These are phyloP conservation scores for Trichophyton simii DNA, from an alignment of 2,329 filamentous ascomycete genomes.

Conservation along the genomic window DNA sequence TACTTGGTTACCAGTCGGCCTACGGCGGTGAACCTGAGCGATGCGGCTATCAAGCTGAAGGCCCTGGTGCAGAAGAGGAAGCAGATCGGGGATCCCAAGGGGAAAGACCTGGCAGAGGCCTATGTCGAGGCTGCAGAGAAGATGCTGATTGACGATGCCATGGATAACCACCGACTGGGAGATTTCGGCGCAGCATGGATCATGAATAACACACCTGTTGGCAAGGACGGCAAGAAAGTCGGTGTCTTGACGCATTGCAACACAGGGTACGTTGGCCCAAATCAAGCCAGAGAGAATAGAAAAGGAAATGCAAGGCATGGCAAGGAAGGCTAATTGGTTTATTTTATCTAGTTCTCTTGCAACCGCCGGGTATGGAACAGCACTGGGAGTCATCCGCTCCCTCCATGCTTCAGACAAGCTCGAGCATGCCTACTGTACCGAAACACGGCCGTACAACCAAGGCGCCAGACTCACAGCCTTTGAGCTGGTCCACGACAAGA, in stretches of 20 bases:
- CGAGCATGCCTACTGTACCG: slow-evolving; percentile 83
- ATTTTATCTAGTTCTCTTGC: slow-evolving; percentile 60
- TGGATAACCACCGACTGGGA: slow-evolving; percentile 79
- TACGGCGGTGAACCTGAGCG: slow-evolving; percentile 87
- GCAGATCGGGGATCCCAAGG: slow-evolving; percentile 22
- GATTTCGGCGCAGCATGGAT: slow-evolving; percentile 76
- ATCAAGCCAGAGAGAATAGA: not conserved
- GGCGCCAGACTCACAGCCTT: slow-evolving; percentile 89
- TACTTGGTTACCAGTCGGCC: slow-evolving; percentile 82
- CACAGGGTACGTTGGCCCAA: slow-evolving; percentile 52
- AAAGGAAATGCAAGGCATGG: not conserved
- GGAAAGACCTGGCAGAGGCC: slow-evolving; percentile 46
- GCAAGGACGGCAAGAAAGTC: slow-evolving; percentile 43
- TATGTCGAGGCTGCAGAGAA: slow-evolving; percentile 72
- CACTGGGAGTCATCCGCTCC: slow-evolving; percentile 82
- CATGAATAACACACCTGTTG: slow-evolving; percentile 41
- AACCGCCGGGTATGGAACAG: slow-evolving; percentile 94
- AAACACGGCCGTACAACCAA: slow-evolving; percentile 96
- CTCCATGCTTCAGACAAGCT: slow-evolving; percentile 55
- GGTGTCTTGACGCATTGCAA: slow-evolving; percentile 97
- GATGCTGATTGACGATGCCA: slow-evolving; percentile 75
- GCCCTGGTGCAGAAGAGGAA: slow-evolving; percentile 42
- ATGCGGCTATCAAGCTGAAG: slow-evolving; percentile 74
- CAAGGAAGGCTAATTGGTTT: not conserved
- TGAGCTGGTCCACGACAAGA: slow-evolving; percentile 86